Evolutionary conservation across 2,329 filamentous ascomycete species (phyloP), one percentile per base, ranked within the genome.

Genomic region (Reticulascus tulasneorum): DNA sequence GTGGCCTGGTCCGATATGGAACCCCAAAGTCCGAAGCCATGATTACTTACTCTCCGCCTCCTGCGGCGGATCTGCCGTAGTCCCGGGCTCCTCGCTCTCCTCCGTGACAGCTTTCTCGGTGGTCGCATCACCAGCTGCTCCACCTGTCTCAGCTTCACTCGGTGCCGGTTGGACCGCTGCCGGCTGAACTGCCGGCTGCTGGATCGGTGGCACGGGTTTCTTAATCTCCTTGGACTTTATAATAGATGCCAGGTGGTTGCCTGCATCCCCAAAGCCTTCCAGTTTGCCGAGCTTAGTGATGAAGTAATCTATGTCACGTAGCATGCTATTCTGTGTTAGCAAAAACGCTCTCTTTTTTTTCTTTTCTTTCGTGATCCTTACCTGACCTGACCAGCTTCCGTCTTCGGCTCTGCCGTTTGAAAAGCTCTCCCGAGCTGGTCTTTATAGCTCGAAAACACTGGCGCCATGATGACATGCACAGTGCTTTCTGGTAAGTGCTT

Each of bases 391-490:
- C 86, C 88, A 33, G 66, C 64, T 46, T 79, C 73, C 7, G 79
- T 87, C 59, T 74, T 78, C 16, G 88, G 69, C 19, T 71, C 66
- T 16, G 82, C 75, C 25, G 79, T 79, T 27, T 72, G 65, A 47
- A 93, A 82, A 9, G 83, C 83, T 46, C 74, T 76, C 13, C 83
- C 81, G 57, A 93, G 82, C 52, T 91, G 85, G 38, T 86, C 82
- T 51, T 79, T 81, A 59, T 95, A 95, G 56, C 78, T 87, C 23
- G 74, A 69, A 59, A 94, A 94, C 2, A 96, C 88, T 1, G 86
- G 84, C 15, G 73, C 67, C 86, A 95, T 94, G 51, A 96, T 94
- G 64, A 86, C 79, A 35, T 75, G 72, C 3, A 94, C 82, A 1
- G 84, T 82, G 36, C 75, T 72, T 45, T 93, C 86, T 1, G 84